Base-by-base conservation (phyloP, 1,284 basidiomycete genomes). In the Cutaneotrichosporon mucoides region DNA sequence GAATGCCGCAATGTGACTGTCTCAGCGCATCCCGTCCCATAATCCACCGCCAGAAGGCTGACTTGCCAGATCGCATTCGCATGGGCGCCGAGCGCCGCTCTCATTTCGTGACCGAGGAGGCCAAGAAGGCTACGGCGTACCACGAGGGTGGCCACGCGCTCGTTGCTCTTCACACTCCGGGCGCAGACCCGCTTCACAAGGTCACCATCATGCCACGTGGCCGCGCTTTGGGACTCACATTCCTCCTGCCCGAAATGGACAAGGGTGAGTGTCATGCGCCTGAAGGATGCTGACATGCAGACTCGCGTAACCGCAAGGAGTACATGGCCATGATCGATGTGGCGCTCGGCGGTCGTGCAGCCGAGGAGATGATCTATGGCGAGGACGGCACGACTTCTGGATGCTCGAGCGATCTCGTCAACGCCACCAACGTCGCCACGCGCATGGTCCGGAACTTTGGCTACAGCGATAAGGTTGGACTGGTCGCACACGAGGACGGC, bases 121-220 rank as follows among this genome's bases (percentile, higher is more conserved):
- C 84, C 40, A 95, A 92, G 76, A 80, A 86, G 63, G 85, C 89
- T 59, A 96, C 93, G 0, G 94, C 94, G 5, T 96, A 95, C 79
- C 94, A 97, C 76, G 93, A 97, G 83, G 93, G 91, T 63, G 93
- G 93, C 8, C 93, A 96, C 76, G 92, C 93, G n/a, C 84, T 97
- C 24, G 86, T 92, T 16, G 91, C 92, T 6, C 79, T 96, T 41
- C 92, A 92, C 73, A 96, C 94, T 0, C 85, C 90, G 61, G 93
- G 92, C 56, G 91, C 92, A 35, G 91, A 92, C 84, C 93, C 93
- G 36, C 79, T 97, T 65, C 93, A 97, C 77, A 96, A 94, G 81
- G 93, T 95, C 34, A 97, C 93, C 15, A 94, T 93, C 76, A 85
- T 97, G 62, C 93, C 92, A 51, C 88, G 94, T 68, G 93, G 93